These are phyloP conservation scores for Tolypocladium ophioglossoides DNA, from an alignment of 2,329 filamentous ascomycete species.

Conservation along the genomic window DNA sequence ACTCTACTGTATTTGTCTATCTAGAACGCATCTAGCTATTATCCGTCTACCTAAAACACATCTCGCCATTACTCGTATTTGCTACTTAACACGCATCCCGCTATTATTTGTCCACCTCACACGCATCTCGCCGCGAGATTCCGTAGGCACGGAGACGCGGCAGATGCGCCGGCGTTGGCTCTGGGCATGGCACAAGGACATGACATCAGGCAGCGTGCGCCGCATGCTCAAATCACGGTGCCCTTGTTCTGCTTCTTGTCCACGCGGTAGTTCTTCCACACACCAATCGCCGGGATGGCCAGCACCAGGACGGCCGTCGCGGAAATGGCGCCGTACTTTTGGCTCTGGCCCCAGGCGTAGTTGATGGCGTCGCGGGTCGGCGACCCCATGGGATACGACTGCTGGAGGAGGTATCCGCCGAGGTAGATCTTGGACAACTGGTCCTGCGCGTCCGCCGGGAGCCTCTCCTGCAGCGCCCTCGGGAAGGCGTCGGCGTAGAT, in stretches of 20 bases:
- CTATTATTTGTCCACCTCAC: too few relatives aligned
- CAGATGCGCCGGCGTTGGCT: too few relatives aligned
- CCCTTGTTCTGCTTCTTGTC: constrained; percentile 32
- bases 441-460: constrained; percentile 28
- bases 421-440: constrained; percentile 36
- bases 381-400: constrained; percentile 39
- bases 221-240: constrained; percentile 14
- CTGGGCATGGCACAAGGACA: too few relatives aligned
- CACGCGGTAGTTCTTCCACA: constrained; percentile 38
- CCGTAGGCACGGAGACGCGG: too few relatives aligned
- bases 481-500: constrained; percentile 51
- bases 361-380: constrained; percentile 43
- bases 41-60: too few relatives aligned
- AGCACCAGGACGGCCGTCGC: constrained; percentile 30
- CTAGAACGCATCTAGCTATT: too few relatives aligned
- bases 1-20: too few relatives aligned
- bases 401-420: constrained; percentile 38
- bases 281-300: constrained; percentile 25
- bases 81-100: too few relatives aligned
- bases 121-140: too few relatives aligned
- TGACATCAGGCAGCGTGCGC: too few relatives aligned
- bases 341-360: constrained; percentile 43
- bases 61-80: too few relatives aligned
- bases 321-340: constrained; percentile 33
- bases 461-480: constrained; percentile 32